Base-by-base conservation (phyloP, 768 basidiomycete species). In the Agrocybe praecox region DNA sequence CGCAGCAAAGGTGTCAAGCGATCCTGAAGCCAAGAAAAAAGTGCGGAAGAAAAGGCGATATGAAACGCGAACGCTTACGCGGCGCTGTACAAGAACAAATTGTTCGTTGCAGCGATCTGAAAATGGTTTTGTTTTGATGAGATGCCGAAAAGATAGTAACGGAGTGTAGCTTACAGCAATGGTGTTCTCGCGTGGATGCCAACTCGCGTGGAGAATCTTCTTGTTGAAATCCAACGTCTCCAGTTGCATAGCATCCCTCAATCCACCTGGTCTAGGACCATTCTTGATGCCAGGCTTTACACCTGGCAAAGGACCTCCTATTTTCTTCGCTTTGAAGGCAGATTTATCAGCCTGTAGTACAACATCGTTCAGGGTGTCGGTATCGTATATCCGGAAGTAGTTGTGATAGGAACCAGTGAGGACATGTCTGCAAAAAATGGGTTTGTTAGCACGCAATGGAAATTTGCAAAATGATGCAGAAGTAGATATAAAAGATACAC, bases 391-490 rank as follows among this genome's bases (percentile, higher is more conserved):
- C 72, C 95, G 94, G 90, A 99, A 96, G 78, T 96, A 98, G 77
- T 99, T 99, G 79, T 98, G 96, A 78, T 99, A 99, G 49, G 97
- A 98, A 44, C 97, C 97, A n/a, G 97, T 98, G 61, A 99, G 80
- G 57, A 98, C 94, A 72, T 96, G 88, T 67, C 97, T 99, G 66
- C 9, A 40, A 47, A 40, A 47, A 56, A 26, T 54, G 43, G 53
- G 54, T 51, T 48, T 55, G 63, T 71, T 48, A 72, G 64, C 54
- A 56, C 56, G 49, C 22, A 43, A 55, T 29, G 42, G 52, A 55
- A 60, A 55, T 43, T 67, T 64, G 59, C 57, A 22, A 46, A 36
- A 33, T 48, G 50, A 49, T 53, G 45, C 45, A 51, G 21, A 29
- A 21, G 23, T 50, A 52, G 46, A 21, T n/a, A 19, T 49, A 46